A percentile compares a stretch with the other conserved stretches of the same genome.
Evolutionary conservation across 2,329 filamentous ascomycete species (phyloP).

Genomic region (Alternaria brassicae): DNA sequence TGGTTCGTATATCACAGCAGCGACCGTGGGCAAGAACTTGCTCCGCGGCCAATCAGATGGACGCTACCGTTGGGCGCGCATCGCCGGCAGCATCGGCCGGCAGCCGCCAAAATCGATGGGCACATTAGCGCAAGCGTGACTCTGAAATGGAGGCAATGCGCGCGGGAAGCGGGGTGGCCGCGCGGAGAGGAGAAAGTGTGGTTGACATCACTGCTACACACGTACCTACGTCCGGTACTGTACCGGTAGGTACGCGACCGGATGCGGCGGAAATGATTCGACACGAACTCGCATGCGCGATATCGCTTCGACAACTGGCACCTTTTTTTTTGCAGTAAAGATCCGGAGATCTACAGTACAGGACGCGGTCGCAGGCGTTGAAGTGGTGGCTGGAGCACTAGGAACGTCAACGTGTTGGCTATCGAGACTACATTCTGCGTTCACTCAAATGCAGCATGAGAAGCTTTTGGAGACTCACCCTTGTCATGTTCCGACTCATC

Average conservation of each 20-base stretch:
- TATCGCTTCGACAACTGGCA: background rate
- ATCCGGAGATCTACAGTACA: too few species aligned
- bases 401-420: background rate
- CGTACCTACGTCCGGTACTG: too few species aligned
- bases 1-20: conserved; percentile 2
- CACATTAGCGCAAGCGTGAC: background rate
- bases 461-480: background rate
- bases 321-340: background rate
- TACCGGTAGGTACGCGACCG: too few species aligned
- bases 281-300: background rate
- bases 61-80: background rate
- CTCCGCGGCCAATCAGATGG: background rate
- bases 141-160: background rate
- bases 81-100: background rate
- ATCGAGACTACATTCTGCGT: background rate
- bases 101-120: background rate
- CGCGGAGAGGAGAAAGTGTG: background rate
- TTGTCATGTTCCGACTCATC: background rate
- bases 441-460: background rate
- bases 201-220: background rate
- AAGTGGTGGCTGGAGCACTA: background rate
- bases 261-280: background rate
- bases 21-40: background rate
- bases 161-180: background rate
- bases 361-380: background rate